Percentiles rank a stretch among this genome's conserved stretches.
These are phyloP conservation scores for Fomitopsis betulina DNA, from an alignment of 1,284 basidiomycete species.

Conservation along the genomic window DNA sequence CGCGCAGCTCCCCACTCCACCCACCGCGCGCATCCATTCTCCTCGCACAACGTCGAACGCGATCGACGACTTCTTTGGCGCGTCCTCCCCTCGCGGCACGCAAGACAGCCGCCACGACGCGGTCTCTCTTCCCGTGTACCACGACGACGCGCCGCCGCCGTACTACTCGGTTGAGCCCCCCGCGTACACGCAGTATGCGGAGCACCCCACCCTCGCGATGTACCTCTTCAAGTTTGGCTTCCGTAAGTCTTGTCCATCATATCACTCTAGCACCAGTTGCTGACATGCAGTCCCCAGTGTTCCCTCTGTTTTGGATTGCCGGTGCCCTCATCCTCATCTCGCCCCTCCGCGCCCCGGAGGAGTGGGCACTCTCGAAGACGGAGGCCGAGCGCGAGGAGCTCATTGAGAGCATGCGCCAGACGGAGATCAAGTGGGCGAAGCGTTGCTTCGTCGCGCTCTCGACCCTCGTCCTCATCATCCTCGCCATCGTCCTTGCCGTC, in stretches of 20 bases:
- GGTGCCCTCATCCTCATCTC: constrained; percentile 35
- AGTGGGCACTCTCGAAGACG: constrained; percentile 36
- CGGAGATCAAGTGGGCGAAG: constrained; percentile 37
- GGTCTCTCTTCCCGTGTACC: constrained; percentile 3
- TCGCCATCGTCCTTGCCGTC: constrained; percentile 10
- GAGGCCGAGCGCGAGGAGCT: constrained; percentile 31
- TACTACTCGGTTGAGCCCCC: constrained; percentile 23
- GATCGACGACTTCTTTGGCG: constrained; percentile 28
- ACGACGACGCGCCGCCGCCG: constrained; percentile 19
- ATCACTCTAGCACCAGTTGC: not conserved
- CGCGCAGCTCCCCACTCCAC: not conserved
- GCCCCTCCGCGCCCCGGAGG: constrained; percentile 31
- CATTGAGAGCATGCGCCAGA: constrained; percentile 30
- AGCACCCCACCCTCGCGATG: constrained; percentile 28
- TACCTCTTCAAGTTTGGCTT: constrained; percentile 31
- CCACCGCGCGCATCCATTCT: constrained; percentile 1
- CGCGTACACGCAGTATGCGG: constrained; percentile 20
- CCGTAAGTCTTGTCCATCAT: constrained; percentile 17
- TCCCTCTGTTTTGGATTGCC: constrained; percentile 38
- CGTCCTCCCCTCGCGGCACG: constrained; percentile 17
- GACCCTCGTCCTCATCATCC: constrained; percentile 10
- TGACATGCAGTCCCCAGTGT: constrained; percentile 25
- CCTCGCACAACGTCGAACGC: constrained; percentile 18
- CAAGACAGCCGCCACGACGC: constrained; percentile 27
- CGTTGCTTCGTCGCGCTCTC: constrained; percentile 30